Conservation (phyloP, 176 grass and related monocot species). For the Saccharum spontaneum region DNA sequence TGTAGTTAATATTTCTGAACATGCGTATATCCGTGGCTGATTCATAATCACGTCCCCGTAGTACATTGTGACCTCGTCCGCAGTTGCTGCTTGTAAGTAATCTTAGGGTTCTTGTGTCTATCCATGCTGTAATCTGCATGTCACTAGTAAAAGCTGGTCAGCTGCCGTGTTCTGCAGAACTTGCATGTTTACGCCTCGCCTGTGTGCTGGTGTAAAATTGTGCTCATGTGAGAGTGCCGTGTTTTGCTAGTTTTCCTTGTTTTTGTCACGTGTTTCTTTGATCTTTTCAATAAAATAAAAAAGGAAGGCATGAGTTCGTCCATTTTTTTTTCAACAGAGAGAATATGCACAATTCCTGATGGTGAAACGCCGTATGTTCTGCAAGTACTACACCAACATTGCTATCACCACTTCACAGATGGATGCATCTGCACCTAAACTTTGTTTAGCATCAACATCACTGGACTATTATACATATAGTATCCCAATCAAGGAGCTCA, state of each 20-base stretch:
- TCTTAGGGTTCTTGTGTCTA: not conserved
- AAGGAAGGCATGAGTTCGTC: not conserved
- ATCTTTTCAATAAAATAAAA: not conserved
- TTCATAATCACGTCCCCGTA: not conserved
- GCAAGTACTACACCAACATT: not conserved
- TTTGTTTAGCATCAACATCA: not conserved
- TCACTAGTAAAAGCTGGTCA: not conserved
- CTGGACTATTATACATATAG: not conserved
- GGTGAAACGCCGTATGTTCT: not conserved
- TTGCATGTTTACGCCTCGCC: not conserved
- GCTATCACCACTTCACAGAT: not conserved
- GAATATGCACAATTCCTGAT: not conserved
- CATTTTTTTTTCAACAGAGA: not conserved
- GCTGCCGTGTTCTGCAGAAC: not conserved
- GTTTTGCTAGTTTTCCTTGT: not conserved
- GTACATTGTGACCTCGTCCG: not conserved
- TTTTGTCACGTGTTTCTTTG: no score
- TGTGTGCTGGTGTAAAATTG: not conserved
- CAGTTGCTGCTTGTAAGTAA: not conserved
- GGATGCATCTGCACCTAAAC: not conserved
- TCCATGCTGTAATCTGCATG: not conserved
- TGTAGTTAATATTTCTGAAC: constrained; percentile 12
- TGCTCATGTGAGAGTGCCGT: not conserved
- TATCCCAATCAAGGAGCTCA: not conserved
- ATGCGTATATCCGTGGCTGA: constrained; percentile 17